A percentile compares a stretch with the other conserved stretches of the same genome.
Conservation (phyloP, 2,329 filamentous ascomycete genomes). For the Botrytis sinoallii region DNA sequence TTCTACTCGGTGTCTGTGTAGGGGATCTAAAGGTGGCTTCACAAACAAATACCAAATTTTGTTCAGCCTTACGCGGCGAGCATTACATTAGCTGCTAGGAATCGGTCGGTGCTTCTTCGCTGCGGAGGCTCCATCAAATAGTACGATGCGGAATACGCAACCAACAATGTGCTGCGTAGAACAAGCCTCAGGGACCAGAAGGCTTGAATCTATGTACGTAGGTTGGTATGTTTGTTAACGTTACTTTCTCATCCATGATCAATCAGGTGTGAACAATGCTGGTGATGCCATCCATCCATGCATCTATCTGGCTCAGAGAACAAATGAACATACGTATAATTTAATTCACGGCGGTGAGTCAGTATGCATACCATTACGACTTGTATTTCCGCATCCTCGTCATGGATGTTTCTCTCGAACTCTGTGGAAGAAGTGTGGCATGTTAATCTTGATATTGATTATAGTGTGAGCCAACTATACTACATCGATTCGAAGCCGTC, state of each 20-base stretch:
- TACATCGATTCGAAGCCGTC: background rate
- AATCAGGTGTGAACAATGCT: background rate
- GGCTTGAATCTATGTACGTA: constrained; percentile 4
- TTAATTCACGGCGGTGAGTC: background rate
- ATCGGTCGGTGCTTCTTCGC: background rate
- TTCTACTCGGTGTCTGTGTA: constrained; percentile 8
- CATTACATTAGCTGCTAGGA: background rate
- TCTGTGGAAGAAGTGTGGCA: background rate
- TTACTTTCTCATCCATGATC: constrained; percentile 15
- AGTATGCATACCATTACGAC: background rate
- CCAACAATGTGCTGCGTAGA: background rate
- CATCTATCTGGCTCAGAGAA: background rate
- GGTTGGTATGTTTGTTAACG: constrained; percentile 11
- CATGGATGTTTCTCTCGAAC: background rate
- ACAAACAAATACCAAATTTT: background rate
- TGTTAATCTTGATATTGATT: background rate
- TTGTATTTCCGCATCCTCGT: background rate
- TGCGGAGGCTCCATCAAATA: background rate
- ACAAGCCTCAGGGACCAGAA: constrained; percentile 7
- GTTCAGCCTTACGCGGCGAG: constrained; percentile 13
- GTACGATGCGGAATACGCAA: background rate
- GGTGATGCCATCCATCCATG: background rate
- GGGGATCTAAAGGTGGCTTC: constrained; percentile 8
- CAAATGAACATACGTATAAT: background rate
- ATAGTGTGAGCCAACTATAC: background rate